Evolutionary conservation across 495 filamentous ascomycete genomes (phyloP).

Genomic region (Choiromyces venosus): DNA sequence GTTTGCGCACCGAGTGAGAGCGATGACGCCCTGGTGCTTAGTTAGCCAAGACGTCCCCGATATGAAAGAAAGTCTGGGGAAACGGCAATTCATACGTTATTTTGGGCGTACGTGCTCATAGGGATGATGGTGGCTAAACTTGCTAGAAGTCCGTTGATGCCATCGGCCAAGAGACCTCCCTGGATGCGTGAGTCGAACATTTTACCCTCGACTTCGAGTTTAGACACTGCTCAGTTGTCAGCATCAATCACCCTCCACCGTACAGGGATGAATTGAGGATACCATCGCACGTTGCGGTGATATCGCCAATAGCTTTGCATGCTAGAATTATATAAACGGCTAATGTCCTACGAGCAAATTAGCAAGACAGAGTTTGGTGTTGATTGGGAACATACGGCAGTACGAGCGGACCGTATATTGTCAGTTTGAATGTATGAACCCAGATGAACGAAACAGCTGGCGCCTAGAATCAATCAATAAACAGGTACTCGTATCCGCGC

Average conservation of each 20-base stretch:
- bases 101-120: conserved; percentile 75
- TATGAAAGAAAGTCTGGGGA: not conserved
- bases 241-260: conserved; percentile 39
- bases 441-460: conserved; percentile 82
- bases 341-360: conserved; percentile 47
- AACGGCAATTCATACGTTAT: conserved; percentile 53
- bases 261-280: not conserved
- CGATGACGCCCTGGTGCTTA: conserved; percentile 61
- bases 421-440: conserved; percentile 79
- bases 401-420: conserved; percentile 76
- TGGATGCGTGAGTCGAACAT: conserved; percentile 86
- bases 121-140: conserved; percentile 79
- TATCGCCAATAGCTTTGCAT: conserved; percentile 84
- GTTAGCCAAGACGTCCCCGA: not conserved
- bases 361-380: not conserved
- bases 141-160: conserved; percentile 74
- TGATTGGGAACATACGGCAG: conserved; percentile 50
- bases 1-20: conserved; percentile 82
- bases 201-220: conserved; percentile 71
- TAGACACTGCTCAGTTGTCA: conserved; percentile 68
- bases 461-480: conserved; percentile 42
- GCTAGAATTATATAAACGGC: conserved; percentile 84
- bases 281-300: conserved; percentile 58
- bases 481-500: not conserved
- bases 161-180: conserved; percentile 79